Base-by-base conservation (phyloP, 1,284 basidiomycete species). In the Sporisorium exsertum region DNA sequence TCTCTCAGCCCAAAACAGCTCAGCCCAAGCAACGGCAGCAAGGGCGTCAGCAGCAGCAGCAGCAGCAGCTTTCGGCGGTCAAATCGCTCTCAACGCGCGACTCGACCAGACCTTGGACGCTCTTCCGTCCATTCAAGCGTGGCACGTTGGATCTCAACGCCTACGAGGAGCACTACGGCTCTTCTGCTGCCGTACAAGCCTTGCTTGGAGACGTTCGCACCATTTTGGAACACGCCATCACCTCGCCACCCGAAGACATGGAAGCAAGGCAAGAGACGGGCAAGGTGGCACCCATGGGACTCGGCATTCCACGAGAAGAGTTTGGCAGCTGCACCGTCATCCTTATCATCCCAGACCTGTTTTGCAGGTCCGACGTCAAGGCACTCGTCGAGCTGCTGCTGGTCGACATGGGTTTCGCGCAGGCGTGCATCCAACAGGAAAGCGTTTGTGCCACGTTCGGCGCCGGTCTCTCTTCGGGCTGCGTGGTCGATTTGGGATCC, bases 371-470 rank as follows among this genome's bases (percentile, higher is more conserved):
- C 18, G 97, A 97, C 83, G 90, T 98, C 56, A 90, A 91, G 64
- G 92, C 92, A 68, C 88, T 97, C 80, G 89, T 91, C 15, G 89
- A 93, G 74, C 87, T 97, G 16, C 86, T 98, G 8, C 86, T 99
- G 45, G 87, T 90, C 42, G 89, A 90, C 6, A 91, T 99, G 90
- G 94, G 93, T 0, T 84, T 85, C 53, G 78, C 82, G 0, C 79
- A 77, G 50, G 60, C 80, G 26, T 77, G 77, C 69, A 62, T 85
- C 4, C 84, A 85, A 66, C 78, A 80, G n/a, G 83, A 84, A 52
- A 97, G 98, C 88, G 88, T 97, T 32, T 94, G 94, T 54, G 94
- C 97, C 6, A 94, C 94, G 2, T 98, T 97, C 84, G 94, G 95
- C 20, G 94, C 96, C 2, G 97, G 97, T 13, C 91, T 98, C 64